Percentiles rank a stretch among this genome's conserved stretches.
Conservation (phyloP, 257 asterid species). For the Solanum boliviense region DNA sequence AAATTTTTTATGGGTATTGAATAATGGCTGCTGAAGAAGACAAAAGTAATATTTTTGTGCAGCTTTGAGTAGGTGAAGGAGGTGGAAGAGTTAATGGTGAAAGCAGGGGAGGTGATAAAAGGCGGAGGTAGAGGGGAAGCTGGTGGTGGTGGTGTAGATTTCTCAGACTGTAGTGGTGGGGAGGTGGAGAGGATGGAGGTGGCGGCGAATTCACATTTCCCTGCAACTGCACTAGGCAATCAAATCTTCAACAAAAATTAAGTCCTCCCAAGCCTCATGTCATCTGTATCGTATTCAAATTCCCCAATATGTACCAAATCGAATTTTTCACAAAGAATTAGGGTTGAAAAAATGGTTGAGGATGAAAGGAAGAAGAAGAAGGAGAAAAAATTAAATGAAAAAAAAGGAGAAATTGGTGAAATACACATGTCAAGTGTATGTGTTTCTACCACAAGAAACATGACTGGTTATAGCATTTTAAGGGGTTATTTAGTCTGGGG, state of each 20-base stretch:
- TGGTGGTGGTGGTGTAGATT: not conserved
- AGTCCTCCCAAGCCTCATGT: conserved; percentile 15
- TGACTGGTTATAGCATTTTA: not conserved
- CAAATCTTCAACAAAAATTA: conserved; percentile 5
- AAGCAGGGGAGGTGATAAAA: not conserved
- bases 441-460: not conserved
- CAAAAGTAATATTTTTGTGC: not conserved
- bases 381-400: not conserved
- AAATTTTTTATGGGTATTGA: not conserved
- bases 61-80: not conserved
- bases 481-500: not conserved
- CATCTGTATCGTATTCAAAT: conserved; percentile 34
- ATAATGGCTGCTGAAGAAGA: not conserved
- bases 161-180: not conserved
- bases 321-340: not conserved
- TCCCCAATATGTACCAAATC: not conserved
- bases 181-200: not conserved
- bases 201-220: not conserved
- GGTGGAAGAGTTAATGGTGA: not conserved
- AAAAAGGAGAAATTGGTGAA: not conserved
- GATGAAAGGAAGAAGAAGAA: not conserved
- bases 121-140: not conserved
- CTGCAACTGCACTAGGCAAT: not conserved
- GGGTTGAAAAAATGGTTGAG: not conserved
- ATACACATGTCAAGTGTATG: not conserved